phyloP scores from a whole-genome alignment of 2,329 filamentous ascomycete genomes.

The Lojkania enalia region DNA sequence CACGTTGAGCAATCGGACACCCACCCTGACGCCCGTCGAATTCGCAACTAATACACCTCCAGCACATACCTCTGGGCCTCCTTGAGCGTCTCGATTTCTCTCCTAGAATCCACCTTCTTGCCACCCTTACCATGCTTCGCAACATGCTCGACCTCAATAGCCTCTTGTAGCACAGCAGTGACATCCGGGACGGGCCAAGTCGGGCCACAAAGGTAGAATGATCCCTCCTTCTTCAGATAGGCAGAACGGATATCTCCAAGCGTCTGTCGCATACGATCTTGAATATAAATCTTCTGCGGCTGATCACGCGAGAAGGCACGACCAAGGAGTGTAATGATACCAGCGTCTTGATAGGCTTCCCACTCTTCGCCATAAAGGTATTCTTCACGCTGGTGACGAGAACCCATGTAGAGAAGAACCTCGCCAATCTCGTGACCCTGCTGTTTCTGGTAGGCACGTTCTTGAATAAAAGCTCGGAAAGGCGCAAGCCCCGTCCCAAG shows the following conservation, averaged over 20 bases:
- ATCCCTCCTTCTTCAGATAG: slow-evolving; percentile 84
- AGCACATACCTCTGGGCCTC: slow-evolving; percentile 92
- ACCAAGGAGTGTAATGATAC: slow-evolving; percentile 91
- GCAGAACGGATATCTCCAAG: slow-evolving; percentile 79
- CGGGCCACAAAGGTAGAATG: slow-evolving; percentile 96
- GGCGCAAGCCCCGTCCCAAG: slow-evolving; percentile 96
- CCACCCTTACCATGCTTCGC: slow-evolving; percentile 44
- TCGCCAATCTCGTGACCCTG: slow-evolving; percentile 93
- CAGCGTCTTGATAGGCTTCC: slow-evolving; percentile 96
- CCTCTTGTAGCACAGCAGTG: slow-evolving; percentile 90
- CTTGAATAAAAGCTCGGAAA: slow-evolving; percentile 99
- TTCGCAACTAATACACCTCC: slow-evolving; percentile 81
- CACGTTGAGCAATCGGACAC: too few species aligned
- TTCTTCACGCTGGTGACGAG: slow-evolving; percentile 95
- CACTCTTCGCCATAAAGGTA: slow-evolving; percentile 99
- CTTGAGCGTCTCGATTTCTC: slow-evolving; percentile 97
- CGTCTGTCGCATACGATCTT: slow-evolving; percentile 94
- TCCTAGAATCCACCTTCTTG: slow-evolving; percentile 81
- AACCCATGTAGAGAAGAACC: slow-evolving; percentile 94
- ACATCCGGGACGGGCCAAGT: slow-evolving; percentile 99
- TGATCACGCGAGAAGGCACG: slow-evolving; percentile 96
- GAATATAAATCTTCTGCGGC: slow-evolving; percentile 98
- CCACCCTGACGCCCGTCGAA: too few species aligned
- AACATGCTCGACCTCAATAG: slow-evolving; percentile 76
- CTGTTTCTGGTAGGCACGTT: slow-evolving; percentile 97